phyloP scores from a whole-genome alignment of 2,329 filamentous ascomycete species.

The Nannizziopsis barbatae region DNA sequence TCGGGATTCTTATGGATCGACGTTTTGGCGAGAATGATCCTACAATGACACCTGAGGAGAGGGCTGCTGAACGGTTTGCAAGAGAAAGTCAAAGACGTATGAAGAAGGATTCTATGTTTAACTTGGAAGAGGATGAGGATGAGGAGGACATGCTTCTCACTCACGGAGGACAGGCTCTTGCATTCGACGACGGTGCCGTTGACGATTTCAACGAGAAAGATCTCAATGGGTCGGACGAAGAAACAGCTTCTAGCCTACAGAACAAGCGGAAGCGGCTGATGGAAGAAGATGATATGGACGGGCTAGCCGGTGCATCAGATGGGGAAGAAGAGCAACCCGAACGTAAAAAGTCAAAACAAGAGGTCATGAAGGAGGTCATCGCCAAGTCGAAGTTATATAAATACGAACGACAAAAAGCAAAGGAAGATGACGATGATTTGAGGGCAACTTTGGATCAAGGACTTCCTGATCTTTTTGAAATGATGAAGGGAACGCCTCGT shows the following conservation, averaged over 20 bases:
- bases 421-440: constrained; percentile 86
- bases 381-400: constrained; percentile 95
- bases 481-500: constrained; percentile 52
- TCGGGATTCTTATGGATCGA: constrained; percentile 82
- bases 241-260: constrained; percentile 46
- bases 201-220: constrained; percentile 78
- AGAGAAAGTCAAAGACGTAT: constrained; percentile 70
- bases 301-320: constrained; percentile 24
- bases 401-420: constrained; percentile 81
- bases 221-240: constrained; percentile 47
- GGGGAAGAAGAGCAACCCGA: constrained; percentile 54
- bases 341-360: constrained; percentile 85
- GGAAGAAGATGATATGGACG: constrained; percentile 33
- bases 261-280: constrained; percentile 41
- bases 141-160: constrained; percentile 57
- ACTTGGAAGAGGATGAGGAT: constrained; percentile 73
- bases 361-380: constrained; percentile 96
- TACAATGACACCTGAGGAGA: constrained; percentile 84
- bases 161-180: constrained; percentile 67
- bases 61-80: constrained; percentile 82
- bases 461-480: constrained; percentile 60
- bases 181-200: constrained; percentile 45
- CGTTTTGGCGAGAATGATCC: constrained; percentile 94
- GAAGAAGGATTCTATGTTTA: constrained; percentile 72
- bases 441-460: constrained; percentile 75